Conservation (phyloP, 129 eudicot species). For the Flaveria robusta region DNA sequence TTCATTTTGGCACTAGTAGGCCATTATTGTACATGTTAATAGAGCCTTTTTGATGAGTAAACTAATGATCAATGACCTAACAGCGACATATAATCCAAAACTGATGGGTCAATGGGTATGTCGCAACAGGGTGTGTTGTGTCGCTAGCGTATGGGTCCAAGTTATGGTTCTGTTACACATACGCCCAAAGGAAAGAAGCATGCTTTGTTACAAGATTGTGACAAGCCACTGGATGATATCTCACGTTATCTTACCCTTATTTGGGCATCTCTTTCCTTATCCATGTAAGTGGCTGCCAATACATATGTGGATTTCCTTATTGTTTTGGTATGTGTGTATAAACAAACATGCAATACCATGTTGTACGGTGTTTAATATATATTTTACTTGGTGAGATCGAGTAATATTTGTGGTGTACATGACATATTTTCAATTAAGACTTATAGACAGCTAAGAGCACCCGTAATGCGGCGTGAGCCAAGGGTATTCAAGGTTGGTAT, state of each 20-base stretch:
- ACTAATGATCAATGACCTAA: neutral
- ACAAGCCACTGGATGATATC: conserved; percentile 17
- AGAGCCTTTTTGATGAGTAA: neutral
- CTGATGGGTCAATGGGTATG: conserved; percentile 18
- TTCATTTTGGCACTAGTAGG: neutral
- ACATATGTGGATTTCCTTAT: conserved; percentile 20
- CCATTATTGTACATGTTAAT: neutral
- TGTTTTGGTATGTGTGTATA: neutral
- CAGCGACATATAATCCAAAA: conserved; percentile 1
- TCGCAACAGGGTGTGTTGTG: conserved; percentile 23
- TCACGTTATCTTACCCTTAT: conserved; percentile 1
- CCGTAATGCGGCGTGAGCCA: too few relatives aligned
- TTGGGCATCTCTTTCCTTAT: conserved; percentile 8
- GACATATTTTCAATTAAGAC: neutral
- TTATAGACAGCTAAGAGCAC: neutral
- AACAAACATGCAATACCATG: neutral
- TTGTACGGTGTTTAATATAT: neutral
- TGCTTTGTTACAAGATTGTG: conserved; percentile 28
- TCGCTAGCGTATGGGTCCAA: conserved; percentile 34
- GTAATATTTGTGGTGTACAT: neutral
- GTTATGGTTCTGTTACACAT: conserved; percentile 21
- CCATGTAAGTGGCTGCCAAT: conserved; percentile 6
- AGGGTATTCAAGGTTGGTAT: too few relatives aligned
- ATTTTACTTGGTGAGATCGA: neutral
- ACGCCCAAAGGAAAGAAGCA: conserved; percentile 12